A percentile compares a stretch with the other conserved stretches of the same genome.
Conservation (phyloP, 2,329 filamentous ascomycete genomes). For the Dendrostoma leiphaemia region DNA sequence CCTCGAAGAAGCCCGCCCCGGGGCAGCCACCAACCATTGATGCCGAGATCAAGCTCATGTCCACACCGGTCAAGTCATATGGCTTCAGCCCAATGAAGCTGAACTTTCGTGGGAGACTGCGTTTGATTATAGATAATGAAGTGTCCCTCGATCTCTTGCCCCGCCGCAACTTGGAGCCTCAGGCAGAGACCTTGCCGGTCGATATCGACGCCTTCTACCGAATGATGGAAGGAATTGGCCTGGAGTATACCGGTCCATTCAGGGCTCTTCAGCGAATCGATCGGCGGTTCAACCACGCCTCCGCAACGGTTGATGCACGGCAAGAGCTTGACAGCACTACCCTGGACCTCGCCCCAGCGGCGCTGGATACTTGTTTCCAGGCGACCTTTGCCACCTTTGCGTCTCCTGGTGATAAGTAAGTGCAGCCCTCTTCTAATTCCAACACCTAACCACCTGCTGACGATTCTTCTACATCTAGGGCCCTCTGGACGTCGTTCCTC, state of each 20-base stretch:
- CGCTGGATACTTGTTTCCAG: conserved; percentile 40
- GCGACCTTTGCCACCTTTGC: conserved; percentile 40
- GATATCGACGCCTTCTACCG: conserved; percentile 35
- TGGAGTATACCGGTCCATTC: conserved; percentile 40
- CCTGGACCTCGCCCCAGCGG: conserved; percentile 37
- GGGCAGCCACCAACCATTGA: conserved; percentile 21
- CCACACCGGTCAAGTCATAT: conserved; percentile 27
- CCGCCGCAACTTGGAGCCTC: not conserved
- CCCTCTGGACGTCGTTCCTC: conserved; percentile 42
- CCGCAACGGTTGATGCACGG: conserved; percentile 28
- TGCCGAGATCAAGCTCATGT: conserved; percentile 33
- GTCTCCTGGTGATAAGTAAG: conserved; percentile 37
- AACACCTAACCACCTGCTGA: not conserved
- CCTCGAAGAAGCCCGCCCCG: not conserved
- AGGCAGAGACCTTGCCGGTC: conserved; percentile 32
- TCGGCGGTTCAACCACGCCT: conserved; percentile 34
- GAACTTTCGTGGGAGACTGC: conserved; percentile 33
- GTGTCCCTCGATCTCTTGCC: conserved; percentile 29
- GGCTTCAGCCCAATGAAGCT: conserved; percentile 33
- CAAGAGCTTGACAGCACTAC: conserved; percentile 36
- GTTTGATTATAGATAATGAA: conserved; percentile 30
- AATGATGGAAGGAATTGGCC: conserved; percentile 38
- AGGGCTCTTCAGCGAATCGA: conserved; percentile 31
- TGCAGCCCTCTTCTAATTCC: not conserved
- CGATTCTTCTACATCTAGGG: conserved; percentile 18